A percentile compares a stretch with the other conserved stretches of the same genome.
Conservation (phyloP, 371 early-diverging fungal species). For the Rhizopus arrhizus region DNA sequence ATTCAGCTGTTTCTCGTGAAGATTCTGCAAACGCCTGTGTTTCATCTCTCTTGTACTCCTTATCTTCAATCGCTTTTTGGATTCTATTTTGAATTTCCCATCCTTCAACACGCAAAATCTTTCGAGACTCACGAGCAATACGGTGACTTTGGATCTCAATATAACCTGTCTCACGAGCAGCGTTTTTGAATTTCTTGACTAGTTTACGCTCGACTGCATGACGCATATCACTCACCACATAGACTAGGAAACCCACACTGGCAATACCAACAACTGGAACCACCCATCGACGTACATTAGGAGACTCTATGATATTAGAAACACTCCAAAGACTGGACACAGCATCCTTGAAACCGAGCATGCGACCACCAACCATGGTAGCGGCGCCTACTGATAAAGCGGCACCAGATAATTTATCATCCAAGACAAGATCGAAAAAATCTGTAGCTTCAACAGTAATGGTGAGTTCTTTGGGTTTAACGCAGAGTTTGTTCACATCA, state of each 20-base stretch:
- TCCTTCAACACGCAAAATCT: slow-evolving; percentile 77
- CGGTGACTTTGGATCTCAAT: slow-evolving; percentile 73
- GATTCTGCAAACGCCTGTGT: slow-evolving; percentile 56
- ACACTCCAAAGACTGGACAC: slow-evolving; percentile 48
- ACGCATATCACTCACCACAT: slow-evolving; percentile 84
- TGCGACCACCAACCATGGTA: slow-evolving; percentile 51
- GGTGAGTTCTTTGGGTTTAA: slow-evolving; percentile 42
- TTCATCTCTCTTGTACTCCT: slow-evolving; percentile 69
- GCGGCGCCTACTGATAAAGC: slow-evolving; percentile 46
- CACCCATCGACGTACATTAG: slow-evolving; percentile 45
- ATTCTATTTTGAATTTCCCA: slow-evolving; percentile 88
- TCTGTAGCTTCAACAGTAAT: slow-evolving; percentile 70
- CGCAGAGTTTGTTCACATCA: slow-evolving; percentile 52
- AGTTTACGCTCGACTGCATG: slow-evolving; percentile 81
- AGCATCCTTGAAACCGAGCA: slow-evolving; percentile 51
- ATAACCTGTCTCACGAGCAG: slow-evolving; percentile 66
- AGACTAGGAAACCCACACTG: slow-evolving; percentile 74
- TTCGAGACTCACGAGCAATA: slow-evolving; percentile 72
- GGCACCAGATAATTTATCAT: slow-evolving; percentile 57
- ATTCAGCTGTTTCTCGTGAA: slow-evolving; percentile 69
- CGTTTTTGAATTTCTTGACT: slow-evolving; percentile 70
- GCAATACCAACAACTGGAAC: slow-evolving; percentile 56
- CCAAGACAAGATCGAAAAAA: slow-evolving; percentile 64
- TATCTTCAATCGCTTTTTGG: slow-evolving; percentile 75
- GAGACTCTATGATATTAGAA: slow-evolving; percentile 33